phyloP scores from a whole-genome alignment of 306 rosid species.

The Castanea mollissima region DNA sequence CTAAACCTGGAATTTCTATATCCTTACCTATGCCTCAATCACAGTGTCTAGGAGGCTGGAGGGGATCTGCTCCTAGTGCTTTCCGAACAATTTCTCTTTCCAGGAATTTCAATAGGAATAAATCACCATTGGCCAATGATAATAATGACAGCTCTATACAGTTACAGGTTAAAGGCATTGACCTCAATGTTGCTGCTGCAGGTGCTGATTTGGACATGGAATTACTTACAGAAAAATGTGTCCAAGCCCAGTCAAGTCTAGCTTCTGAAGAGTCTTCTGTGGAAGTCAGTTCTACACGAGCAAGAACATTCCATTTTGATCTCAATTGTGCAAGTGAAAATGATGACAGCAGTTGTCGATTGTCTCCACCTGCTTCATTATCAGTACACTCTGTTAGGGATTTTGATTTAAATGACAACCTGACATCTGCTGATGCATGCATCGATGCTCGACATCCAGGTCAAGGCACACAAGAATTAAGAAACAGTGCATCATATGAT shows the following conservation, averaged over 20 bases:
- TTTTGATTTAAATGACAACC: slow-evolving; percentile 38
- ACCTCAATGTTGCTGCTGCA: slow-evolving; percentile 32
- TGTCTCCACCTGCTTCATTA: slow-evolving; percentile 21
- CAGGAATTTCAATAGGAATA: slow-evolving; percentile 8
- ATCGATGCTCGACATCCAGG: not conserved
- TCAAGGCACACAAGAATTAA: slow-evolving; percentile 7
- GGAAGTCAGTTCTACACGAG: slow-evolving; percentile 19
- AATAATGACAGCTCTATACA: not conserved
- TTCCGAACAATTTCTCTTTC: slow-evolving; percentile 19
- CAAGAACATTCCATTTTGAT: slow-evolving; percentile 29
- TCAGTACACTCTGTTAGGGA: slow-evolving; percentile 22
- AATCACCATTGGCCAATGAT: not conserved
- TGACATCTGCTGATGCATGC: slow-evolving; percentile 9
- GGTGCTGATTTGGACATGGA: slow-evolving; percentile 26
- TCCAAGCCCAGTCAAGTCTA: slow-evolving; percentile 7
- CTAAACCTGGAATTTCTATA: slow-evolving; percentile 25
- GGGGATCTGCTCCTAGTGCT: slow-evolving; percentile 33
- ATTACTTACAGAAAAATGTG: not conserved
- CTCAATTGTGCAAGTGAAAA: slow-evolving; percentile 28
- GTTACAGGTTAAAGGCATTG: slow-evolving; percentile 12
- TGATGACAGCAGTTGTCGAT: slow-evolving; percentile 8
- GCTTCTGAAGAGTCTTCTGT: slow-evolving; percentile 25
- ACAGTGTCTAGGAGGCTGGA: slow-evolving; percentile 22
- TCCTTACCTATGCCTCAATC: slow-evolving; percentile 12
- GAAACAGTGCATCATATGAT: not conserved